Evolutionary conservation across 169 alveolate species (phyloP), one percentile per base, ranked within the genome.

Genomic region (Plasmodium inui): DNA sequence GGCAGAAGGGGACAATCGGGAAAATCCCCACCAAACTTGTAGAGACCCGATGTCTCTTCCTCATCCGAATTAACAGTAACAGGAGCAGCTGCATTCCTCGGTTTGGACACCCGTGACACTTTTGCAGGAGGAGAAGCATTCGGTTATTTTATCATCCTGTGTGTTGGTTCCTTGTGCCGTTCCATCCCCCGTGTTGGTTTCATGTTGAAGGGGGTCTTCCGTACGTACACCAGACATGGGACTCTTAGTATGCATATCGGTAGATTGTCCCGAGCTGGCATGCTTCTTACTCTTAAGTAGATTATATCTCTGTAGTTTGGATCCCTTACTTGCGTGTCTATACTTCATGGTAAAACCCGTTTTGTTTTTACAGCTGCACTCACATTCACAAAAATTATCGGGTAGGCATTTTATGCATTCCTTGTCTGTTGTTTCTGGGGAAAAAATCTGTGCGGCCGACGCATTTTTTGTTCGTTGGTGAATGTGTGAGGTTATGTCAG

Each of bases 281-380:
- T 73, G 3, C 67, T 22, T 78, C 22, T 44, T 70, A 26, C 17
- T 41, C 39, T n/a, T 74, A 50, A 26, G 14, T 28, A 9, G n/a
- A 22, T 71, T 26, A 53, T 19, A 2, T n/a, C 71, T 37, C 50
- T n/a, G 22, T 22, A 17, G 26, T 12, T 86, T 86, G 67, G 84
- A 28, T 41, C 93, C 93, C 39, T 32, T 74, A 50, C 93, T 86
- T 30, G 93, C 93, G 44, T 86, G 34, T 22, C 93, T 86, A 41
- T 86, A 86, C 80, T 86, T 86, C 93, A 86, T 86, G 50, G 93
- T 50, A 86, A 86, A 86, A 17, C 93, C 93, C 44, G 93, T 86
- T 76, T 86, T 86, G 61, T 86, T 86, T 44, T 86, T 86, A 53
- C 93, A 86, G 61, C 86, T 86, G 37, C 93, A 86, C 37, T 86